Evolutionary conservation across 176 grass and related monocot genomes (phyloP).

Genomic region (Carex littledalei): DNA sequence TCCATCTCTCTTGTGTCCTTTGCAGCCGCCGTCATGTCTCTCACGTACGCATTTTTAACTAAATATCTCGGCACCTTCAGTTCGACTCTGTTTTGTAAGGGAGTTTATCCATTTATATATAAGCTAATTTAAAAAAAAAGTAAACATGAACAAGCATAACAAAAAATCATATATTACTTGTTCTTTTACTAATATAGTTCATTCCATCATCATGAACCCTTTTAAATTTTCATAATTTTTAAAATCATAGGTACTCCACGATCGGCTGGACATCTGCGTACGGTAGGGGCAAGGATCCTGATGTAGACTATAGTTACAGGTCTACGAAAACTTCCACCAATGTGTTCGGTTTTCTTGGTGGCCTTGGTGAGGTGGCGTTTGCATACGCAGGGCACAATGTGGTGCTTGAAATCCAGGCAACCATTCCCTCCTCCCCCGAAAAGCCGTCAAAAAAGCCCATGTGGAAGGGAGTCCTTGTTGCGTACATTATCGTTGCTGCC

Average conservation of each 20-base stretch:
- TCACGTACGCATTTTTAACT: slow-evolving; percentile 20
- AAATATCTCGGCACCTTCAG: neutral
- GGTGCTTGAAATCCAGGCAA: slow-evolving; percentile 86
- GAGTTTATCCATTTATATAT: neutral
- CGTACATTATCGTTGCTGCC: slow-evolving; percentile 47
- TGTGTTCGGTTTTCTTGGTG: slow-evolving; percentile 42
- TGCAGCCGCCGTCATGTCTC: slow-evolving; percentile 62
- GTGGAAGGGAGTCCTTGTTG: slow-evolving; percentile 55
- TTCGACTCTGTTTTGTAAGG: neutral
- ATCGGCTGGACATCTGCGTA: slow-evolving; percentile 46
- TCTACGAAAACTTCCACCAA: neutral
- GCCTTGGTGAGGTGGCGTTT: slow-evolving; percentile 48
- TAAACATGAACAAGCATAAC: neutral
- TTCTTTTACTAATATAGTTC: neutral
- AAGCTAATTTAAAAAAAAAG: neutral
- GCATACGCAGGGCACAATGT: slow-evolving; percentile 73
- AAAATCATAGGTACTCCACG: slow-evolving; percentile 44
- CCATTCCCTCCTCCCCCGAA: slow-evolving; percentile 53
- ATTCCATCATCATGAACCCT: too few relatives aligned
- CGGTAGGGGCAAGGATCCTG: slow-evolving; percentile 16
- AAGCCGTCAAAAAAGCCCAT: slow-evolving; percentile 74
- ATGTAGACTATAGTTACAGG: slow-evolving; percentile 37
- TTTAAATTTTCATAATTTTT: neutral
- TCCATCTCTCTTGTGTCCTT: slow-evolving; percentile 47
- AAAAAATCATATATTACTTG: neutral